A percentile compares a stretch with the other conserved stretches of the same genome.
Evolutionary conservation across 805 yeast species (phyloP).

Genomic region (Kazachstania viticola): DNA sequence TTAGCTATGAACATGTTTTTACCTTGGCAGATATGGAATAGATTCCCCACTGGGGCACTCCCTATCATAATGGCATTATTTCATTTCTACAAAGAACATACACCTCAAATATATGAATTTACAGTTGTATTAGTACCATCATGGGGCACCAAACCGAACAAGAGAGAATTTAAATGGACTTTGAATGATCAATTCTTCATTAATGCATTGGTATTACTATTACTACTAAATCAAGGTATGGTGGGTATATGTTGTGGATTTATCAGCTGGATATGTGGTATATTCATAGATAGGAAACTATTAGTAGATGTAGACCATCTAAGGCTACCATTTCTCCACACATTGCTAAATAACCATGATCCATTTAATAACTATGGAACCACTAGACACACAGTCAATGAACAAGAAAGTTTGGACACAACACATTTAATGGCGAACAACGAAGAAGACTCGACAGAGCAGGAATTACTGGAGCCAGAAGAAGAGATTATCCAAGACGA

Average conservation of each 20-base stretch:
- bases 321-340: slow-evolving; percentile 24
- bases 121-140: slow-evolving; percentile 24
- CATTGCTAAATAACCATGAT: slow-evolving; percentile 20
- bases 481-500: slow-evolving; percentile 39
- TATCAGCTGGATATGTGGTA: slow-evolving; percentile 34
- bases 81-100: slow-evolving; percentile 30
- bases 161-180: slow-evolving; percentile 13
- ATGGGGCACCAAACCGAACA: slow-evolving; percentile 6
- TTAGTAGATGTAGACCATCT: slow-evolving; percentile 32
- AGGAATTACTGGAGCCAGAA: slow-evolving; percentile 1
- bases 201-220: slow-evolving; percentile 23
- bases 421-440: not conserved
- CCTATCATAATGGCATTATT: slow-evolving; percentile 30
- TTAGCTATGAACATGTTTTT: slow-evolving; percentile 19
- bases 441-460: not conserved
- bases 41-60: slow-evolving; percentile 33
- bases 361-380: not conserved
- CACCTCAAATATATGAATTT: slow-evolving; percentile 32
- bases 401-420: not conserved
- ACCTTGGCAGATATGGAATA: slow-evolving; percentile 31
- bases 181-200: slow-evolving; percentile 27
- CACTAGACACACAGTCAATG: not conserved
- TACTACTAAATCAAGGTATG: slow-evolving; percentile 35
- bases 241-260: slow-evolving; percentile 30
- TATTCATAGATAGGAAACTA: slow-evolving; percentile 32